Percentiles rank a stretch among this genome's conserved stretches.
These are phyloP conservation scores for Alternaria triticimaculans DNA, from an alignment of 2,329 filamentous ascomycete species.

Conservation along the genomic window DNA sequence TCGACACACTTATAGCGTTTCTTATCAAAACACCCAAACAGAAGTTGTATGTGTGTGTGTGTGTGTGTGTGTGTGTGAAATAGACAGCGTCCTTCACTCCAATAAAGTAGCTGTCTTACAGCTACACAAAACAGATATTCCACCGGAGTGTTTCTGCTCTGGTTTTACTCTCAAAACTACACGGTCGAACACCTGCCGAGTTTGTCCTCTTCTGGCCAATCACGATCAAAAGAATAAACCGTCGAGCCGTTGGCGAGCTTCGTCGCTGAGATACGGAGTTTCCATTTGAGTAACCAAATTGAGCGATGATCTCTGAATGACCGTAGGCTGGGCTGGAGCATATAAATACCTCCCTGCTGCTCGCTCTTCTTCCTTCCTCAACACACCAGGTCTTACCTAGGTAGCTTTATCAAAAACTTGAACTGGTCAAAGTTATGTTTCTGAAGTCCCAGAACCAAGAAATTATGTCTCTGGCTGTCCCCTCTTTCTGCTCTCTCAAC, in stretches of 20 bases:
- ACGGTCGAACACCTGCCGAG: neutral
- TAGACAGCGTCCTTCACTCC: too few relatives aligned
- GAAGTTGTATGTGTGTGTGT: too few relatives aligned
- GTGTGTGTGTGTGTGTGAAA: too few relatives aligned
- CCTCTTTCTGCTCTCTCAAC: neutral
- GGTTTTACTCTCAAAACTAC: accelerated
- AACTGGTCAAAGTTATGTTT: too few relatives aligned
- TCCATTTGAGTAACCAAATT: neutral
- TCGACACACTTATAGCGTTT: neutral
- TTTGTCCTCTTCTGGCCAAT: neutral
- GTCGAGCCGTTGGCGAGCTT: neutral
- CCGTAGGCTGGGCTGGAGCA: neutral
- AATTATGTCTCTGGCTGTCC: neutral
- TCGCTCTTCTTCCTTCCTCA: neutral
- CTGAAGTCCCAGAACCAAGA: too few relatives aligned
- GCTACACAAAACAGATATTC: neutral
- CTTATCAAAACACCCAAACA: too few relatives aligned
- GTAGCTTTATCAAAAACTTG: too few relatives aligned
- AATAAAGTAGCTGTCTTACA: neutral
- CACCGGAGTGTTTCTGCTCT: neutral
- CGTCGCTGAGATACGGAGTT: neutral
- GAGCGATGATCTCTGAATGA: neutral
- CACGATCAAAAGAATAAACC: too few relatives aligned
- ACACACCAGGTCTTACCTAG: too few relatives aligned
- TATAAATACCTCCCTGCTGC: neutral